Evolutionary conservation across 768 basidiomycete genomes (phyloP), one percentile per base, ranked within the genome.

Genomic region (Cystofilobasidium capitatum): DNA sequence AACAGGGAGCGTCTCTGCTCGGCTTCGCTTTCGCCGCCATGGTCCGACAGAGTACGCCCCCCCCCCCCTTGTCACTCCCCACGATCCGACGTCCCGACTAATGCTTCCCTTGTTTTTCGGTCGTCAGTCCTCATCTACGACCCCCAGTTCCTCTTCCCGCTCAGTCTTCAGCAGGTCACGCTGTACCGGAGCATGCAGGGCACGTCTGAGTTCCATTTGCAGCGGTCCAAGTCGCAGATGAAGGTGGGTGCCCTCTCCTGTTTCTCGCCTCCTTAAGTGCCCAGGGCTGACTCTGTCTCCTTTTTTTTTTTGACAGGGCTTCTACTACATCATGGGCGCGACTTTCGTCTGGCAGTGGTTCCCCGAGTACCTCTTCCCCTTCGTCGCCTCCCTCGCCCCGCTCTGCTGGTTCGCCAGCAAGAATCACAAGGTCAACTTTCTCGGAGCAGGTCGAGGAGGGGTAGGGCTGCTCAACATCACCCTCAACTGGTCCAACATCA

Each of bases 51-150:
- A 35, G n/a, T n/a, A n/a, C n/a, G n/a, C n/a, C n/a, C n/a, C n/a
- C n/a, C n/a, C n/a, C n/a, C n/a, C n/a, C n/a, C n/a, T n/a, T n/a
- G n/a, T n/a, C n/a, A n/a, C n/a, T n/a, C n/a, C n/a, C n/a, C n/a
- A n/a, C n/a, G n/a, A n/a, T n/a, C n/a, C n/a, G n/a, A n/a, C n/a
- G n/a, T n/a, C n/a, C n/a, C n/a, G n/a, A n/a, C n/a, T n/a, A n/a
- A n/a, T n/a, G n/a, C n/a, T n/a, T n/a, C n/a, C n/a, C n/a, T n/a
- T n/a, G n/a, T n/a, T n/a, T n/a, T n/a, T n/a, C n/a, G n/a, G n/a
- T n/a, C n/a, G n/a, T n/a, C n/a, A n/a, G n/a, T 58, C 57, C 17
- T 58, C 5, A 35, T 58, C 57, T n/a, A 58, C 57, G 57, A 58
- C 57, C 57, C 57, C n/a, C n/a, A n/a, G n/a, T 58, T 58, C 57